Base-by-base conservation (phyloP, 495 filamentous ascomycete genomes). In the Rostrohypoxylon terebratum region DNA sequence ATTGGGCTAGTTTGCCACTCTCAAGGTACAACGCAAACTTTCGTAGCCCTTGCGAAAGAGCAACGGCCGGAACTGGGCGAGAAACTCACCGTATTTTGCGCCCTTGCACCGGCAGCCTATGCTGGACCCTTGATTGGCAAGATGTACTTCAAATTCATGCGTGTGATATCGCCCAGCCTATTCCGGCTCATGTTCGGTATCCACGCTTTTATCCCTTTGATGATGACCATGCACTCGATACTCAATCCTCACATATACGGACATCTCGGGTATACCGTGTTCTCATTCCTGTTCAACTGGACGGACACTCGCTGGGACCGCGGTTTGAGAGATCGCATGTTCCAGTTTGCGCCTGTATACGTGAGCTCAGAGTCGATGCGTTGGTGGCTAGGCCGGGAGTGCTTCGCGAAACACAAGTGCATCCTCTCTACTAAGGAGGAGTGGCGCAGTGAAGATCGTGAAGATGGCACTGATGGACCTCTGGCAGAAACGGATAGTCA, bases 91-190 rank as follows among this genome's bases (percentile, higher is more conserved):
- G 93, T 97, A 1, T 97, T 98, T 74, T 98, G 96, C 75, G 94
- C 92, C 0, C 89, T 98, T 1, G 94, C 95, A 0, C 95, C 95
- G 3, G 95, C 95, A 3, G 95, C 90, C 0, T 98, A 98, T 75
- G 94, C 94, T 0, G 95, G 96, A 0, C 92, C 94, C 0, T 80
- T 98, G 16, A 91, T 98, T 45, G 87, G 92, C 48, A 93, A 92
- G 74, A 89, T 91, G 76, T 97, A 96, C 75, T 94, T 98, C 85
- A 94, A 93, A 66, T 96, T 98, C 83, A 96, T 97, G 93, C 87
- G 88, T 2, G 81, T 90, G 20, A 91, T 98, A 45, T 89, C 90
- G 1, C 92, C 94, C 0, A 82, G 72, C 14, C 84, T 93, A 77
- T 98, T 97, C 80, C 85, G 93, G 0, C 67, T 93, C 33, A 84